phyloP scores from a whole-genome alignment of 768 basidiomycete genomes.

The Rhizopogon rudus region DNA sequence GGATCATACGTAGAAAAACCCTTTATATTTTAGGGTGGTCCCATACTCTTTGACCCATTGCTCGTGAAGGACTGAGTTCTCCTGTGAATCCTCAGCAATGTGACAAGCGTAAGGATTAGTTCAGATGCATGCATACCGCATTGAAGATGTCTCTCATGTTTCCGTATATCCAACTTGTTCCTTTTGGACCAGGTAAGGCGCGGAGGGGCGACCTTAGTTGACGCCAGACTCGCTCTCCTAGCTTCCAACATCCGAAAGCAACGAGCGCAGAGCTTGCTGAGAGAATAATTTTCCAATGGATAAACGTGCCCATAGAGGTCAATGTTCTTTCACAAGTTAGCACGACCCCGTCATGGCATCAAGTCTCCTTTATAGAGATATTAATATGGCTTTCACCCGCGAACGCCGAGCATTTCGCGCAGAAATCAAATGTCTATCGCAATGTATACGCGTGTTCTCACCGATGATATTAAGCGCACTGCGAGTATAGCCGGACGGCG shows the following conservation, averaged over 20 bases:
- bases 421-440: too few relatives aligned
- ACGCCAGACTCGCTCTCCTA: conserved; percentile 24
- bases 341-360: too few relatives aligned
- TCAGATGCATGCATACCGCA: conserved; percentile 26
- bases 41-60: conserved; percentile 47
- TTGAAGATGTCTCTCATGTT: conserved; percentile 41
- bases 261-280: conserved; percentile 9
- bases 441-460: too few relatives aligned
- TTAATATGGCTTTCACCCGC: too few relatives aligned
- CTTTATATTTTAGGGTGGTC: conserved; percentile 37
- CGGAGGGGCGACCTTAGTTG: conserved; percentile 38
- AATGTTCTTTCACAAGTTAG: background rate
- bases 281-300: conserved; percentile 1
- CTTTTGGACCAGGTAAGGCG: conserved; percentile 48
- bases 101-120: background rate
- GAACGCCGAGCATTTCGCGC: too few relatives aligned
- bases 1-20: conserved; percentile 37
- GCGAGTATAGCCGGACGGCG: too few relatives aligned
- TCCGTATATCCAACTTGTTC: conserved; percentile 40
- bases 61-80: conserved; percentile 30
- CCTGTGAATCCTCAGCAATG: conserved; percentile 7
- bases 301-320: background rate
- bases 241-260: conserved; percentile 28
- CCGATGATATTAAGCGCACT: too few relatives aligned
- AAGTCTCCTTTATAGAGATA: too few relatives aligned